These are phyloP conservation scores for Clonostachys sp. DNA, from an alignment of 2,329 filamentous ascomycete genomes.

Conservation along the genomic window DNA sequence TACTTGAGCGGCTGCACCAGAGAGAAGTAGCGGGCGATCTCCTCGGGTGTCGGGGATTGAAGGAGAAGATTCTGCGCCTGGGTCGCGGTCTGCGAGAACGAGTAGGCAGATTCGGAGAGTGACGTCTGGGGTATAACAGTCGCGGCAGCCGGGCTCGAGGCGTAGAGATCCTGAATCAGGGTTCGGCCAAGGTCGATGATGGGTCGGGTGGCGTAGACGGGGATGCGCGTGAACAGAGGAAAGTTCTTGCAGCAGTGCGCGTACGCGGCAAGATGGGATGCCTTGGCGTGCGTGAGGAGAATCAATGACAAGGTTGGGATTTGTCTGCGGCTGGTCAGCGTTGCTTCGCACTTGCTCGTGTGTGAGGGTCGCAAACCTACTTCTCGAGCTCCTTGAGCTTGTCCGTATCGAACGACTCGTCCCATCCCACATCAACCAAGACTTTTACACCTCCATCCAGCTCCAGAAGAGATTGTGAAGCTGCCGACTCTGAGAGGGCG, in stretches of 20 bases:
- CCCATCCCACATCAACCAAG: slow-evolving; percentile 92
- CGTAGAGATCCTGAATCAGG: slow-evolving; percentile 86
- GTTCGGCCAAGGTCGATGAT: slow-evolving; percentile 92
- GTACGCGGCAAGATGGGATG: slow-evolving; percentile 86
- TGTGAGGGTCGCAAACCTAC: slow-evolving; percentile 69
- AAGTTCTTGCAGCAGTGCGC: slow-evolving; percentile 97
- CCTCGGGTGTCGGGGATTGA: slow-evolving; percentile 73
- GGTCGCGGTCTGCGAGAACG: slow-evolving; percentile 44
- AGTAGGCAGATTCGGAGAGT: slow-evolving; percentile 59
- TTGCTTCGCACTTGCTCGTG: slow-evolving; percentile 19
- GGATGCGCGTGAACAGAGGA: slow-evolving; percentile 85
- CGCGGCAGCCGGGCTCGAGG: slow-evolving; percentile 81
- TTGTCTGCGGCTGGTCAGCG: slow-evolving; percentile 50
- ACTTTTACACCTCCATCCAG: slow-evolving; percentile 96
- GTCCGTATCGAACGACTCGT: slow-evolving; percentile 79
- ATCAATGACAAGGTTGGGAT: slow-evolving; percentile 89
- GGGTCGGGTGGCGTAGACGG: slow-evolving; percentile 89
- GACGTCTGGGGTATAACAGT: slow-evolving; percentile 73
- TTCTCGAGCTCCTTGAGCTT: slow-evolving; percentile 87
- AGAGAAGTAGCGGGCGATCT: slow-evolving; percentile 89
- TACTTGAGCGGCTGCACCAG: slow-evolving; percentile 92
- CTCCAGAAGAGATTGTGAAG: slow-evolving; percentile 93
- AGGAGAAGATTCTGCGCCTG: slow-evolving; percentile 50
- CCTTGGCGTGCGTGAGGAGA: slow-evolving; percentile 89
- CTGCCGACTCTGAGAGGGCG: slow-evolving; percentile 79